Evolutionary conservation across 176 grass and related monocot species (phyloP).

Genomic region (Bolboschoenus planiculmis): DNA sequence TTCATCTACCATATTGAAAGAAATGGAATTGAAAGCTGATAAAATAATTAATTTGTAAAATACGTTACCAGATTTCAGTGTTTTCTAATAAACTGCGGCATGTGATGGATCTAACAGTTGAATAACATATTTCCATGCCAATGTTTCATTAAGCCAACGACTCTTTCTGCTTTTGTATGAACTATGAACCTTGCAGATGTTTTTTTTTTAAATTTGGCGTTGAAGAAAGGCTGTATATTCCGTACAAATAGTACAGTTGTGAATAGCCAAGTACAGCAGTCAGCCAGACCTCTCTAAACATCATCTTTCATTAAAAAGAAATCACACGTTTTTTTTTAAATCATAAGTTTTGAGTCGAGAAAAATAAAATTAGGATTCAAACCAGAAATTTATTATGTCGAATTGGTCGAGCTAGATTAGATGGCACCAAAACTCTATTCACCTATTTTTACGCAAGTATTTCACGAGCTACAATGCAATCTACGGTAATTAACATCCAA

Average conservation of each 20-base stretch:
- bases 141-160: background rate
- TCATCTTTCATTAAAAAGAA: background rate
- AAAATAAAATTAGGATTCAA: background rate
- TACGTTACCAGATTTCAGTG: background rate
- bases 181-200: background rate
- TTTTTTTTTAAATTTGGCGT: background rate
- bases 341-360: no score
- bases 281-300: background rate
- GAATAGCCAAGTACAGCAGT: background rate
- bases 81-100: background rate
- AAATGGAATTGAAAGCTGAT: constrained; percentile 31
- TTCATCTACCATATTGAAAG: constrained; percentile 47
- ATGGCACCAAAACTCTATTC: no score
- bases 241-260: no score
- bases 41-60: background rate
- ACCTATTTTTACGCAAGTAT: no score
- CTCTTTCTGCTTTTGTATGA: background rate
- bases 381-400: background rate
- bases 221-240: background rate
- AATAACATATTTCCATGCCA: background rate
- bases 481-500: background rate
- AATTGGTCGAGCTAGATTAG: no score
- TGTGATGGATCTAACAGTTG: background rate
- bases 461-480: background rate
- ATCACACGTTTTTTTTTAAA: no score